Evolutionary conservation across 352 stramenopile genomes (phyloP).

Genomic region (Phytophthora tentaculata): DNA sequence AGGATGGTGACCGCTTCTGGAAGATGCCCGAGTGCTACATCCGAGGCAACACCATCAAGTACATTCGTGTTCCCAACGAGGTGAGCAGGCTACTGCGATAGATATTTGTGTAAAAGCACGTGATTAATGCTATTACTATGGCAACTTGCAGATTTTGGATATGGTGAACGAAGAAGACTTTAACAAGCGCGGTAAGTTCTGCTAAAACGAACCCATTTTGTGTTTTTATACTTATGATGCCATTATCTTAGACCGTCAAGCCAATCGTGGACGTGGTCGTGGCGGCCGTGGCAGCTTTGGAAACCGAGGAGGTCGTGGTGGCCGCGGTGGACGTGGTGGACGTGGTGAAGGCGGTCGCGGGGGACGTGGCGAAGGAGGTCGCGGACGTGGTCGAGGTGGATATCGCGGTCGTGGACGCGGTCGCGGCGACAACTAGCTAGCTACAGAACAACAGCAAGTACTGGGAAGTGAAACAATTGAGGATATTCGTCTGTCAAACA

Average conservation of each 20-base stretch:
- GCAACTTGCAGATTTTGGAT: conserved; percentile 83
- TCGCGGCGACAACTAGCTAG: conserved; percentile 46
- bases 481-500: not conserved
- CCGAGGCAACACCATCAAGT: conserved; percentile 98
- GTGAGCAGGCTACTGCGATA: conserved; percentile 53
- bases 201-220: conserved; percentile 3
- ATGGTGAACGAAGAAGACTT: conserved; percentile 95
- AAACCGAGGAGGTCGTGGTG: conserved; percentile 50
- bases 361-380: conserved; percentile 40
- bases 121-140: too few species aligned
- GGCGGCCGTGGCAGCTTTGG: conserved; percentile 63
- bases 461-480: conserved; percentile 18
- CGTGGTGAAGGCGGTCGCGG: conserved; percentile 40
- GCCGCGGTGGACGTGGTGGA: conserved; percentile 46
- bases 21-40: conserved; percentile 99
- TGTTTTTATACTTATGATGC: not conserved
- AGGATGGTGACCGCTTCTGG: conserved; percentile 98
- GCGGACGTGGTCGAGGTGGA: conserved; percentile 46
- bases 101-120: too few species aligned
- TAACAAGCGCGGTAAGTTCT: conserved; percentile 64
- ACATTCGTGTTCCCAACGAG: conserved; percentile 97
- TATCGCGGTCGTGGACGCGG: conserved; percentile 49
- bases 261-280: conserved; percentile 75
- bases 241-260: conserved; percentile 84
- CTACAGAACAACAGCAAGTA: conserved; percentile 22